Evolutionary conservation across 1,139 yeast genomes (phyloP), one percentile per base, ranked within the genome.

Genomic region (Yamadazyma songkhlaensis): DNA sequence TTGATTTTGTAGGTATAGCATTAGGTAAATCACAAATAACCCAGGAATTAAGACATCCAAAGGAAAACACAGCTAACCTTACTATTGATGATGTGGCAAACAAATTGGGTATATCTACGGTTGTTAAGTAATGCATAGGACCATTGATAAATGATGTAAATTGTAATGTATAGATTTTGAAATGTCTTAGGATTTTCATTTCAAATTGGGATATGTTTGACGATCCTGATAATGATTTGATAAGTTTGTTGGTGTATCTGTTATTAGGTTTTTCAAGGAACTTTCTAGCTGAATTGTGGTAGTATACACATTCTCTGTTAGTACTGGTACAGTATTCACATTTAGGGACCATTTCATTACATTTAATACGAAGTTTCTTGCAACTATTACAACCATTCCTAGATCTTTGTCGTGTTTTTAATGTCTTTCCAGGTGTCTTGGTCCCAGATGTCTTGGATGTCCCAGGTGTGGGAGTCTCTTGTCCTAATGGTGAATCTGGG

Each of bases 251-350:
- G 14, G 29, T 31, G 10, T 11, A n/a, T 29, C 17, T 29, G 13
- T 30, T 31, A 23, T 36, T 32, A 9, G 36, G 38, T 23, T 25
- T 31, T 3, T 12, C 31, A 14, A 26, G 6, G 6, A 27, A 7
- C 21, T n/a, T 27, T 15, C n/a, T 24, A 2, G 17, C 10, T n/a
- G 32, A 4, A 7, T 12, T 25, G 12, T 20, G 8, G 1, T 22
- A 9, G 23, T 39, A 39, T 3, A 23, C 24, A 42, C 72, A 67
- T 12, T 42, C 41, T 26, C 69, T 45, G 12, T 44, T 43, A n/a
- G 68, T 63, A 36, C 62, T 62, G 4, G 32, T 34, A 40, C 73
- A 66, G 44, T 67, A 67, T 39, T 67, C 72, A 51, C 73, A 67
- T 7, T 32, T 25, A 2, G 74, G 74, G 38, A 51, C 54, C 3